Base-by-base conservation (phyloP, 148 eudicot genomes). In the Fagopyrum homotropicum region DNA sequence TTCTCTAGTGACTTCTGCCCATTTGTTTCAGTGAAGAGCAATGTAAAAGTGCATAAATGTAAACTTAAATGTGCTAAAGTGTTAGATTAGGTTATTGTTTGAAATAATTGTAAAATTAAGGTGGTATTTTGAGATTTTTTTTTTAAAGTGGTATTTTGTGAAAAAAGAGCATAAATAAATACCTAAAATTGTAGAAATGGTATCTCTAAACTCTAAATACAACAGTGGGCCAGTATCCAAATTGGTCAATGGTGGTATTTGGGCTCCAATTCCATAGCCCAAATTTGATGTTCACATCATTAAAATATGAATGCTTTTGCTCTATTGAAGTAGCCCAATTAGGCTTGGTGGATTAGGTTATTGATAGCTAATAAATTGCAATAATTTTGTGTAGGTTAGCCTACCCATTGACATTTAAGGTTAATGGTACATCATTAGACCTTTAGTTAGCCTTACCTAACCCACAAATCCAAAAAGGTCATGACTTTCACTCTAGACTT, bases 371-470 rank as follows among this genome's bases (percentile, higher is more conserved):
- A 3, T 6, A 6, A 57, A 19, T 30, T 63, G 43, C 17, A 66
- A 40, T 45, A 43, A 66, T 35, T 10, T 66, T 63, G 69, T 35
- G 69, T 6, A 5, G 45, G 16, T 63, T 26, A 45, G 44, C 45
- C 69, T 63, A 45, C 69, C 71, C 19, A 2, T 40, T 9, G 46
- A 40, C 6, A 66, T 40, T 66, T 46, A 17, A 12, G 46, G 71
- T 66, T 17, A 66, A 66, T 66, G 40, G 47, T 66, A 45, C 71
- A 66, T 15, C 46, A 66, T 43, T 15, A 66, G 19, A 9, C 35
- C 46, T 66, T 43, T 66, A 40, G 71, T 66, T 66, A 17, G n/a
- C 47, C 71, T 35, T 66, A 66, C 17, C 71, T 66, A 66, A 66
- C 47, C 46, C 71, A 35, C n/a, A 66, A 22, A 22, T 22, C 26